phyloP scores from a whole-genome alignment of 176 grass and related monocot species.

The bread wheat (Triticum aestivum) region IWGSC_CS_RefSeq_v2.1 NC_057808.1:321426837-321427336 shows the following conservation, averaged over 20 bases:
- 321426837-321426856: slow-evolving; percentile 87
- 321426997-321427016: slow-evolving; percentile 80
- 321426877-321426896: slow-evolving; percentile 94
- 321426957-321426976: slow-evolving; percentile 79
- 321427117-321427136: slow-evolving; percentile 61
- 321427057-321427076: slow-evolving; percentile 90
- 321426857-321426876: slow-evolving; percentile 91
- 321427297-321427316: neutral
- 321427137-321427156: slow-evolving; percentile 64
- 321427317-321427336: neutral
- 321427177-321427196: slow-evolving; percentile 63
- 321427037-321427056: slow-evolving; percentile 50
- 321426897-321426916: slow-evolving; percentile 82
- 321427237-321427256: slow-evolving; percentile 86
- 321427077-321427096: slow-evolving; percentile 75
- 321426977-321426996: slow-evolving; percentile 91
- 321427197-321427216: slow-evolving; percentile 63
- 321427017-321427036: slow-evolving; percentile 78
- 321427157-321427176: slow-evolving; percentile 80
- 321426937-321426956: slow-evolving; percentile 92
- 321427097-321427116: slow-evolving; percentile 69
- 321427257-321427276: slow-evolving; percentile 57
- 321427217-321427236: slow-evolving; percentile 72
- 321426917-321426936: slow-evolving; percentile 72
- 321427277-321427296: neutral